Conservation (phyloP, 805 yeast species). For the Yarrowia divulgata region DNA sequence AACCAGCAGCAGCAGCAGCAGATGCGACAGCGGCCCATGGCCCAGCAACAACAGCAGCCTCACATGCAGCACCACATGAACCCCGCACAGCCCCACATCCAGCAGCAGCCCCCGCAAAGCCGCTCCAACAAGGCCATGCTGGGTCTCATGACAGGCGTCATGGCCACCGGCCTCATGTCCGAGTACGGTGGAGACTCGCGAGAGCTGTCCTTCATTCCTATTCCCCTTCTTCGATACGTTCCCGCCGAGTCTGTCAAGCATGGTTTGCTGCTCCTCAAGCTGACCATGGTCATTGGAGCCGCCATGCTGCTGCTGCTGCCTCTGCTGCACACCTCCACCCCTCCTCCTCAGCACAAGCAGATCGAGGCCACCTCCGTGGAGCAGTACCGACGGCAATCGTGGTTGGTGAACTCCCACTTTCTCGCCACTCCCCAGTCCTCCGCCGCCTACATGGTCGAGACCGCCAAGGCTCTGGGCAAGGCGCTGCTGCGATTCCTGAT, state of each 20-base stretch:
- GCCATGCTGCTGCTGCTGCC: slow-evolving; percentile 47
- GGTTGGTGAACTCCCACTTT: slow-evolving; percentile 46
- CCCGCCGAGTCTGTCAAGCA: slow-evolving; percentile 39
- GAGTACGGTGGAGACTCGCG: slow-evolving; percentile 44
- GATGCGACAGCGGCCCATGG: slow-evolving; percentile 35
- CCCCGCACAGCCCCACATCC: slow-evolving; percentile 18
- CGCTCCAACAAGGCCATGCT: slow-evolving; percentile 47
- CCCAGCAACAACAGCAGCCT: slow-evolving; percentile 26
- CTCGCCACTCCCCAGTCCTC: slow-evolving; percentile 44
- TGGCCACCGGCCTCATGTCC: slow-evolving; percentile 48
- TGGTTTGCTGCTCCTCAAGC: slow-evolving; percentile 42
- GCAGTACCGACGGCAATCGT: slow-evolving; percentile 40
- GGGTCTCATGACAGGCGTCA: slow-evolving; percentile 52
- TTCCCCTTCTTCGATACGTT: slow-evolving; percentile 33
- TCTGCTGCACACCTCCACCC: slow-evolving; percentile 41
- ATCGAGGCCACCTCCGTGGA: slow-evolving; percentile 24
- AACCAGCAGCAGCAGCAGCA: slow-evolving; percentile 20
- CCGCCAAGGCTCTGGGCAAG: slow-evolving; percentile 42
- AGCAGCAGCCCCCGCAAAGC: slow-evolving; percentile 20
- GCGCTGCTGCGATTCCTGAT: slow-evolving; percentile 43
- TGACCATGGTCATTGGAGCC: slow-evolving; percentile 47
- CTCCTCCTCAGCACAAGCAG: slow-evolving; percentile 39
- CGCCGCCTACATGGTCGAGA: slow-evolving; percentile 27
- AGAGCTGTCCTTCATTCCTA: slow-evolving; percentile 50
- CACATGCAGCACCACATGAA: slow-evolving; percentile 33